Evolutionary conservation across 169 alveolate genomes (phyloP), one percentile per base, ranked within the genome.

Genomic region (Plasmodium knowlesi): DNA sequence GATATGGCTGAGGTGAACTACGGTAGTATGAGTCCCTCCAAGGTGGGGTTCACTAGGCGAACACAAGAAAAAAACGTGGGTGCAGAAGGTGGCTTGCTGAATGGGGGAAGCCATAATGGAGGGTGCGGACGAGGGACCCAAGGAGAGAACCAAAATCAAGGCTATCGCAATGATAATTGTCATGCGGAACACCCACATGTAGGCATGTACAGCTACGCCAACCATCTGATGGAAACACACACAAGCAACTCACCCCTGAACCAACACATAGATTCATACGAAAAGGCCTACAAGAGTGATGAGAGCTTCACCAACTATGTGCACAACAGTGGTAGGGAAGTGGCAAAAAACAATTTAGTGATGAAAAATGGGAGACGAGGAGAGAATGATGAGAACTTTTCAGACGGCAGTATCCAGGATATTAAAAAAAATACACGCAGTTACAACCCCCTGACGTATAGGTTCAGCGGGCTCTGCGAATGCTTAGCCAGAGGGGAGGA

Each of bases 271-370:
- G 80, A 85, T 28, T 67, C 79, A 5, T 85, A 85, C 67, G 93
- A 85, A 85, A 4, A 74, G 28, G 32, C 86, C 34, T 74, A 41
- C 67, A 85, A 85, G 28, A 85, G 46, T 53, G 79, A 85, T 50
- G 93, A 39, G 0, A 10, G 85, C n/a, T 85, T 85, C 30, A 30
- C 86, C 10, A 74, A 74, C 37, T 50, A 85, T 54, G 25, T 82
- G 9, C 71, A 57, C 28, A 54, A 57, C 41, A 25, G 37, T 43
- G 16, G 67, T 39, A 54, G 61, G 9, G 80, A 82, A 54, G 76
- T 28, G 34, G 28, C n/a, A 12, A 19, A 67, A 67, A 22, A 1
- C 30, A 67, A 67, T 22, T 1, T 37, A 67, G 19, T 67, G 39
- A 22, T 14, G n/a, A n/a, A 25, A 37, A 67, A 67, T 19, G 32